Base-by-base conservation (phyloP, 257 asterid species). In the Nicotiana knightiana region DNA sequence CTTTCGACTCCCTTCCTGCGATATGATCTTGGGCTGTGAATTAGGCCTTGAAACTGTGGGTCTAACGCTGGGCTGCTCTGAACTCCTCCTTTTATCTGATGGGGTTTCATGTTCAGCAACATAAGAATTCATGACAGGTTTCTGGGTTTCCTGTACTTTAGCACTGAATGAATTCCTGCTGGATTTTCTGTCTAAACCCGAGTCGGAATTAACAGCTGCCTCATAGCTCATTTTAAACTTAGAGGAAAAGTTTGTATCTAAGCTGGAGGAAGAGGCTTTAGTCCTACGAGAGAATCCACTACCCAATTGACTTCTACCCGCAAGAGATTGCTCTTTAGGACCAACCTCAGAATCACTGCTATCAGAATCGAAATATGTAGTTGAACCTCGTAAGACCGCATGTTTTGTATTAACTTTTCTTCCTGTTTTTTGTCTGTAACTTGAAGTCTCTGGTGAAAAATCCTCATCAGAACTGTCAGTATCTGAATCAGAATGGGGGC, bases 211-310 rank as follows among this genome's bases (percentile, higher is more conserved):
- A 78, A 17, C 85, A 54, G 55, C 81, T 51, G 76, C 81, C 85
- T 80, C 82, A 53, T 90, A 76, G 59, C 85, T 86, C 81, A 73
- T 79, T 39, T 30, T 71, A 39, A 21, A 64, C 89, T 82, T 86
- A 0, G 84, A 30, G 64, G 73, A 48, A 63, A 89, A 73, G 59
- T 48, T 87, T 71, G 84, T 81, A 55, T 81, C 66, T 3, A 90
- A 33, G 83, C 82, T 61, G 61, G 90, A 67, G 43, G 88, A 58
- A 80, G 86, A 80, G 77, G 87, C 89, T 86, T 93, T 93, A 67
- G 98, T 91, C 86, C 98, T 88, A 62, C 90, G 91, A 81, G 98
- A 91, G 81, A 93, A 26, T 84, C 90, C 92, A 88, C 90, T 78
- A 51, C 84, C 89, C 80, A 85, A 32, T 75, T 76, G 87, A 81